Base-by-base conservation (phyloP, 371 early-diverging fungal genomes). In the Mucor irregularis region DNA sequence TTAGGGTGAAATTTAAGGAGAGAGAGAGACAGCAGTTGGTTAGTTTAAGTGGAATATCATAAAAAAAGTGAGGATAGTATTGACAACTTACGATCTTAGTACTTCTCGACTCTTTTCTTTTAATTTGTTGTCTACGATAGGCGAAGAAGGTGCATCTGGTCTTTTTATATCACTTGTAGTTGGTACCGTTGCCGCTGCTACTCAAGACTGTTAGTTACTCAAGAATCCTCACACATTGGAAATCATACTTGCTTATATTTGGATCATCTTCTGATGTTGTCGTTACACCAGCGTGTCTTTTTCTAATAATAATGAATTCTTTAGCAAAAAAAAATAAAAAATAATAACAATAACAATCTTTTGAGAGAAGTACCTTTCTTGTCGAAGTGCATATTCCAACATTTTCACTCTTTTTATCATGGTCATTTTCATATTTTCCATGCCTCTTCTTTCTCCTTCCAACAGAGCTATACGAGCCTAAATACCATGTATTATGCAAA, bases 351-450 rank as follows among this genome's bases (percentile, higher is more conserved):
- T n/a, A 33, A 38, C 39, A 42, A 10, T n/a, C 21, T 14, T 21
- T 28, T 17, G 50, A 33, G 24, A 16, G 24, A 16, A 22, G 10
- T 61, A 86, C 89, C 89, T 83, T 62, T 90, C 89, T 65, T 87
- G 85, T 45, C 79, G 58, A 58, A 96, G 60, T 10, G 92, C 90
- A 76, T 81, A 91, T 71, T 96, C 94, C 10, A 96, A 79, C 94
- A 96, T 92, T 68, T 91, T 91, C 33, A 93, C 84, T 35, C 94
- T 71, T 63, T 86, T 81, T 73, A 90, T 62, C 50, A 96, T 67
- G 71, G 91, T 91, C n/a, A 79, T 53, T 63, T 87, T 90, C 37
- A 87, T 54, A 52, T 84, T 89, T 53, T 93, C 94, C 29, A 85
- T 64, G 8, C 88, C 93, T 33, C 89, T 77, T 40, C 87, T 76